Conservation (phyloP, 208 protist genomes). For the Leishmania braziliensis region DNA sequence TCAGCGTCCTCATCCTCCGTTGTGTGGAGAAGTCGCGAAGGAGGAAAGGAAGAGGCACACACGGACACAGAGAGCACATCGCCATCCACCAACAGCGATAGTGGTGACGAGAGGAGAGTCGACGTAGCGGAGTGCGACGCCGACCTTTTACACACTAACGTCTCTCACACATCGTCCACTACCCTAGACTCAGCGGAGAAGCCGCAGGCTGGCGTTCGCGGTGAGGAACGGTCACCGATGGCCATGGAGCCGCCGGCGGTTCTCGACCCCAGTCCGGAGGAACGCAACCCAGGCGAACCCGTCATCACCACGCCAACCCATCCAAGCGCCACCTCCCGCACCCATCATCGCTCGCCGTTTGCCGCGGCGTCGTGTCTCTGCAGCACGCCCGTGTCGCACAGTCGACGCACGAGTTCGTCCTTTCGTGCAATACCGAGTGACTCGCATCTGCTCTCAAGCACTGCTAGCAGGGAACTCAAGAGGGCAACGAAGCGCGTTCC, state of each 20-base stretch:
- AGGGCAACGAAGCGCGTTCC: slow-evolving; percentile 32
- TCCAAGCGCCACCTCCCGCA: slow-evolving; percentile 1
- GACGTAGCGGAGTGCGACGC: slow-evolving; percentile 7
- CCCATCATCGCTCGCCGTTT: slow-evolving; percentile 9
- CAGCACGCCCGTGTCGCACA: neutral
- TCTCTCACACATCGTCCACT: slow-evolving; percentile 4
- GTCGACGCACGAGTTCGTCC: neutral
- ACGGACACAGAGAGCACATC: neutral
- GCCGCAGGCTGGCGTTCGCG: neutral
- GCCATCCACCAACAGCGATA: neutral
- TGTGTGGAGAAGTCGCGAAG: neutral
- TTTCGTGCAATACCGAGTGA: slow-evolving; percentile 20
- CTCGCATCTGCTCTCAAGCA: slow-evolving; percentile 36
- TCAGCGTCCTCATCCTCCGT: slow-evolving; percentile 2
- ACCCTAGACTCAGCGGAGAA: neutral
- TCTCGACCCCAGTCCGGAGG: slow-evolving; percentile 25
- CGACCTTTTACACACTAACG: slow-evolving; percentile 25
- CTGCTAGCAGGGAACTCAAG: slow-evolving; percentile 21
- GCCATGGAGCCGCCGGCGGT: slow-evolving; percentile 1
- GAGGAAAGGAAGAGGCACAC: neutral
- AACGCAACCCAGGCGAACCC: neutral
- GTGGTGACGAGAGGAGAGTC: neutral
- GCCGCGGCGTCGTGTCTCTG: neutral
- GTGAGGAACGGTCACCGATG: neutral
- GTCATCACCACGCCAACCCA: neutral